Evolutionary conservation across 176 grass and related monocot species (phyloP).

Genomic region (Eragrostis curvula): DNA sequence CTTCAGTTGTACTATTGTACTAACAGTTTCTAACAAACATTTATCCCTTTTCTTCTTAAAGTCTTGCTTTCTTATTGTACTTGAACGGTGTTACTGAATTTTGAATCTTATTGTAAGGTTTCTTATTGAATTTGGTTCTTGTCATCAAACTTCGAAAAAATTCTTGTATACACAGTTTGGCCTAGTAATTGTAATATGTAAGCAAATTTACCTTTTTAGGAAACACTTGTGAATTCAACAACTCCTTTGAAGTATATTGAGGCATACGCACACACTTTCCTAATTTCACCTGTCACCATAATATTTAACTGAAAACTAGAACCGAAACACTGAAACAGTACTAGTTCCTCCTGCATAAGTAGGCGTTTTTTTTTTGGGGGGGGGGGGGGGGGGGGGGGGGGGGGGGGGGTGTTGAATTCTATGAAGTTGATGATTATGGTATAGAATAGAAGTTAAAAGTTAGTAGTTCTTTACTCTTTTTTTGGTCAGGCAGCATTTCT

Average conservation of each 20-base stretch:
- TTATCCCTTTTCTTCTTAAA: conserved; percentile 29
- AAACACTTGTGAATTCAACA: background rate
- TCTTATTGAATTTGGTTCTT: conserved; percentile 20
- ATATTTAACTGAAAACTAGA: background rate
- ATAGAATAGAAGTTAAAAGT: background rate
- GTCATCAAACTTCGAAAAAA: background rate
- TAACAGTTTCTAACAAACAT: conserved; percentile 29
- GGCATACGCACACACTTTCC: background rate
- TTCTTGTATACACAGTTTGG: conserved; percentile 7
- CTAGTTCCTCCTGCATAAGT: background rate
- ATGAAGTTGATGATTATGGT: background rate
- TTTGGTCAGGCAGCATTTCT: too few species aligned
- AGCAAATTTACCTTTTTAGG: background rate
- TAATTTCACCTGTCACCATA: background rate
- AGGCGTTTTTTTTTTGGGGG: too few species aligned
- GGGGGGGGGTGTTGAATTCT: too few species aligned
- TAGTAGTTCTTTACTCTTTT: background rate
- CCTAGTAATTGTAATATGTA: conserved; percentile 10
- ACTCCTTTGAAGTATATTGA: background rate
- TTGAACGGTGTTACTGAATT: conserved; percentile 5
- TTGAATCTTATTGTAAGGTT: conserved; percentile 27
- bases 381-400: too few species aligned
- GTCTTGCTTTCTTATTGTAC: conserved; percentile 36
- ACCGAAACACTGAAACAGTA: conserved; percentile 5
- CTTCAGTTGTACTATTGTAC: conserved; percentile 28